Conservation (phyloP, 345 rosid species). For the Eucalyptus curtisii region DNA sequence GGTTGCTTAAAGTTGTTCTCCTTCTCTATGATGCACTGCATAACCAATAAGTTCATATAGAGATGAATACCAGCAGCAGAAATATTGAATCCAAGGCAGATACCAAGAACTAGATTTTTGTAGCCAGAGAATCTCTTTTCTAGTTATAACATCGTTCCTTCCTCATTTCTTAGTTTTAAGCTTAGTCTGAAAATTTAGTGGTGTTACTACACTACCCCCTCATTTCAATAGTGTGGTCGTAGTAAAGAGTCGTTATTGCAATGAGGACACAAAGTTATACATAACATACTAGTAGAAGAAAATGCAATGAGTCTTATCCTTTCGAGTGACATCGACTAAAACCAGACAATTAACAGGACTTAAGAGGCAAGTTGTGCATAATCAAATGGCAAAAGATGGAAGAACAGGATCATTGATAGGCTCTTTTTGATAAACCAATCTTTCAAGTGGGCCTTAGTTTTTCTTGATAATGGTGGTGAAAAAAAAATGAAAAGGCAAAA, state of each 20-base stretch:
- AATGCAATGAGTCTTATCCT: background rate
- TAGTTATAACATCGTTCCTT: background rate
- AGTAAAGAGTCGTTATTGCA: background rate
- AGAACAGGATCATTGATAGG: background rate
- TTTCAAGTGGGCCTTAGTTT: background rate
- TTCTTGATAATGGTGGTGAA: background rate
- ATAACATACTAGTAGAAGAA: background rate
- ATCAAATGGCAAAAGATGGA: background rate
- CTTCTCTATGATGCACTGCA: slow-evolving; percentile 66
- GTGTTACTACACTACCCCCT: background rate
- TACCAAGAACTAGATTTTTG: background rate
- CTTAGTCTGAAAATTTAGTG: background rate
- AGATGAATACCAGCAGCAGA: background rate
- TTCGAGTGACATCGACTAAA: too few relatives aligned
- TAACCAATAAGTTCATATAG: background rate
- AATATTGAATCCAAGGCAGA: background rate
- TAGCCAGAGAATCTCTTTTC: background rate
- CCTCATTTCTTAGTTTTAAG: background rate
- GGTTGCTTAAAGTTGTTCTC: slow-evolving; percentile 93
- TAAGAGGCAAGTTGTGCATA: background rate
- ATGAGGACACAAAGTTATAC: background rate
- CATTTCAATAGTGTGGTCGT: background rate
- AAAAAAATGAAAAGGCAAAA: background rate
- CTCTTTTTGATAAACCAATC: background rate
- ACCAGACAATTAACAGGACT: background rate